phyloP scores from a whole-genome alignment of 2,329 filamentous ascomycete species.

The Aspergillus sclerotialis region DNA sequence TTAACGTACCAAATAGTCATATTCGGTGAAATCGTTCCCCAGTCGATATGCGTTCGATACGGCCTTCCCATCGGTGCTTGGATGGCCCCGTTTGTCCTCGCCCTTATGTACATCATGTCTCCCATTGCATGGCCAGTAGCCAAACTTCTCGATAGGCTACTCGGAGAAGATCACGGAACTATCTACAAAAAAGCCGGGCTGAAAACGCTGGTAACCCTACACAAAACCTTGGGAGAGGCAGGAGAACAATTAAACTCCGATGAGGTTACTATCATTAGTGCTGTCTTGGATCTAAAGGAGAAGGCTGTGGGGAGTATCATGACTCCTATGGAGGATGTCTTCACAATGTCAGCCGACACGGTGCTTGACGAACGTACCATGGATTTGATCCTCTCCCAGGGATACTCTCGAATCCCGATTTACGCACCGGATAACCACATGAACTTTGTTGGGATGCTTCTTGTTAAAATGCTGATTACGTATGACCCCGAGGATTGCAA shows the following conservation, averaged over 20 bases:
- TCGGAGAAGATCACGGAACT: constrained; percentile 92
- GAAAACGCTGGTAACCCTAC: constrained; percentile 91
- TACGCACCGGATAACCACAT: constrained; percentile 74
- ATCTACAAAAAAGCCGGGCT: constrained; percentile 97
- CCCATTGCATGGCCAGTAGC: constrained; percentile 91
- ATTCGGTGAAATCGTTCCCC: constrained; percentile 92
- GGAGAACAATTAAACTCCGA: constrained; percentile 88
- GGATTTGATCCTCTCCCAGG: constrained; percentile 85
- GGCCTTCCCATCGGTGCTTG: constrained; percentile 90
- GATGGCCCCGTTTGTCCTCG: constrained; percentile 81
- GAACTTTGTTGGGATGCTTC: constrained; percentile 94
- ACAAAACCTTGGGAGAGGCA: constrained; percentile 81
- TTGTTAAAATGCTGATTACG: constrained; percentile 98
- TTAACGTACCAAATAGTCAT: constrained; percentile 59
- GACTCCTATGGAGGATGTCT: constrained; percentile 98
- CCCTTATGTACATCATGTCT: constrained; percentile 85
- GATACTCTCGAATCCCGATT: constrained; percentile 94
- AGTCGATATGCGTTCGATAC: constrained; percentile 93
- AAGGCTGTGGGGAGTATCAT: constrained; percentile 94
- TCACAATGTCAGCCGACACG: constrained; percentile 92
- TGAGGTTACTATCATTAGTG: constrained; percentile 97
- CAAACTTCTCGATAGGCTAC: constrained; percentile 85
- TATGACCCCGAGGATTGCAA: constrained; percentile 93
- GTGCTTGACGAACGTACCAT: constrained; percentile 89
- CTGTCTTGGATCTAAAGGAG: constrained; percentile 90